phyloP scores from a whole-genome alignment of 768 basidiomycete genomes.

The Mycena alexandri region DNA sequence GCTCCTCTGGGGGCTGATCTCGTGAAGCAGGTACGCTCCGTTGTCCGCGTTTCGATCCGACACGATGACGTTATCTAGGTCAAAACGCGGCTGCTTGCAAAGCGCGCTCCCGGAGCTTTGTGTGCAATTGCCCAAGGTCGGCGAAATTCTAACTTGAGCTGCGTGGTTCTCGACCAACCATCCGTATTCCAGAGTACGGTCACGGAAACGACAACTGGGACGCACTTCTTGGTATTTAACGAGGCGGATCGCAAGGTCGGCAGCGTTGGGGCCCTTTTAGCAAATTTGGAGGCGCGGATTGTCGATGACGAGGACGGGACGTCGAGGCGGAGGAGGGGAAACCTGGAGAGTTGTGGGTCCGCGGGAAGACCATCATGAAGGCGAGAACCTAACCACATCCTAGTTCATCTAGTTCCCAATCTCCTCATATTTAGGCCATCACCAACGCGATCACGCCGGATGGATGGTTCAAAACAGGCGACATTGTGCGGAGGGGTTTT shows the following conservation, averaged over 20 bases:
- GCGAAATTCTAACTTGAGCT: not conserved
- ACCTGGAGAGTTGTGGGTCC: constrained; percentile 87
- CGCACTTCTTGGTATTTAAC: constrained; percentile 63
- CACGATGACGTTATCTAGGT: constrained; percentile 42
- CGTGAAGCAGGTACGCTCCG: constrained; percentile 56
- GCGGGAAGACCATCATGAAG: constrained; percentile 86
- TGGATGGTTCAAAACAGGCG: constrained; percentile 92
- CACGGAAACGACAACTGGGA: constrained; percentile 86
- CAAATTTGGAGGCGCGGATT: constrained; percentile 81
- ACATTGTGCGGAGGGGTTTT: constrained; percentile 79
- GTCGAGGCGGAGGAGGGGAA: constrained; percentile 65
- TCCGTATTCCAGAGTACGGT: constrained; percentile 74
- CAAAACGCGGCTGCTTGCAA: constrained; percentile 49
- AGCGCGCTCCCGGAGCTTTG: constrained; percentile 55
- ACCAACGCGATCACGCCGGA: constrained; percentile 74
- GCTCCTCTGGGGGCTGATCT: constrained; percentile 83
- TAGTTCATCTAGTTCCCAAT: no score
- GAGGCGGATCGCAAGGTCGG: constrained; percentile 67
- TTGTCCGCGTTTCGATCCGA: not conserved
- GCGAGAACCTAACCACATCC: no score
- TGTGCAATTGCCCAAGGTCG: constrained; percentile 67
- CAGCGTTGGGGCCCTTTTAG: constrained; percentile 71
- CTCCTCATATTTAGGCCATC: no score
- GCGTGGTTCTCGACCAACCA: not conserved
- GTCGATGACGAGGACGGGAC: constrained; percentile 66